A percentile compares a stretch with the other conserved stretches of the same genome.
Evolutionary conservation across 2,329 filamentous ascomycete genomes (phyloP).

Genomic region (Coniella vitis): DNA sequence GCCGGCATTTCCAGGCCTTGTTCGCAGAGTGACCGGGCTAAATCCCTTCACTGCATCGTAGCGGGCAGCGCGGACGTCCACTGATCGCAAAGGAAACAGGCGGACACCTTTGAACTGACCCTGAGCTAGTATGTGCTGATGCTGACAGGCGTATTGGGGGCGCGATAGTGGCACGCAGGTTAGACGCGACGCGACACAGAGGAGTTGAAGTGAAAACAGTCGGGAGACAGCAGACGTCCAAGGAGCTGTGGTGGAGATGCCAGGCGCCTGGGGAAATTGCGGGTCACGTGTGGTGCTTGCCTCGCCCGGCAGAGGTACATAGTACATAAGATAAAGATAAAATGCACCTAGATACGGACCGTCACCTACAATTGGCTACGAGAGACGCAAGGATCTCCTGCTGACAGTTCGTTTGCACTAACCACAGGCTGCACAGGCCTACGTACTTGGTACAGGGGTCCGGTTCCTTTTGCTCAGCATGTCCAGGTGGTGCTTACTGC

Average conservation of each 20-base stretch:
- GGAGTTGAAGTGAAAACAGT: neutral
- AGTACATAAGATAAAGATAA: no score
- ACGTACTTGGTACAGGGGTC: no score
- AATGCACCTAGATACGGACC: no score
- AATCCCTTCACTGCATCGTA: neutral
- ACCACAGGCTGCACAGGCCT: no score
- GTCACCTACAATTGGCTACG: no score
- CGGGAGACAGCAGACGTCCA: neutral
- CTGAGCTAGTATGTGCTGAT: neutral
- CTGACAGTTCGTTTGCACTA: no score
- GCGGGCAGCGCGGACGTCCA: conserved; percentile 9
- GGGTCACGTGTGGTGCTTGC: neutral
- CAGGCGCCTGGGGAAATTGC: neutral
- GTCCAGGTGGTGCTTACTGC: no score
- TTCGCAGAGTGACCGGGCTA: conserved; percentile 3
- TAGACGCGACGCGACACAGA: neutral
- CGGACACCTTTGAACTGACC: conserved; percentile 14
- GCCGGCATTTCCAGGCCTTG: conserved; percentile 10
- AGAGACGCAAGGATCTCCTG: no score
- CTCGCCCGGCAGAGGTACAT: no score
- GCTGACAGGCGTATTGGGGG: neutral
- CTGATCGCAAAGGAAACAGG: conserved; percentile 1
- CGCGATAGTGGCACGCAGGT: neutral
- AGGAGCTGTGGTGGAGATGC: neutral
- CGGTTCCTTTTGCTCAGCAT: no score